Base-by-base conservation (phyloP, 345 rosid species). In the Erysimum cheiranthoides region DNA sequence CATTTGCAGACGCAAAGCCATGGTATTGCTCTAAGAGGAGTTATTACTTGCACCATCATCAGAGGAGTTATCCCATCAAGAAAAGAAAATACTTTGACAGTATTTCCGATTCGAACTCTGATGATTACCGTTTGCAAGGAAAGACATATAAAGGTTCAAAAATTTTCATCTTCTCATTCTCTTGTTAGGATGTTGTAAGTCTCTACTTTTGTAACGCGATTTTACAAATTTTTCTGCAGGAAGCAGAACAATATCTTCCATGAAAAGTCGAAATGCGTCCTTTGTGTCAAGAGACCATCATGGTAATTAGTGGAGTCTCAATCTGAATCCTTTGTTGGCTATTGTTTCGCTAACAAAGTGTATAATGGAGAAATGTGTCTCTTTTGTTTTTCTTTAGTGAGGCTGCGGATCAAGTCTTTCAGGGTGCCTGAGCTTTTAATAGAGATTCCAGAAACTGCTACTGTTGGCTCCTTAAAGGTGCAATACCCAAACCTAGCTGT, bases 391-490 rank as follows among this genome's bases (percentile, higher is more conserved):
- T 74, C 53, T 80, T 25, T 90, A 91, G 98, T 93, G 86, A 90
- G 87, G 78, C 88, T 94, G 74, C 85, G 90, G 83, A 94, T 94
- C 81, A 88, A 92, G 82, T 94, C 98, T 52, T 92, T 94, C 76
- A 82, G 84, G 61, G 96, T 94, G 66, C 98, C 98, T 3, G 97
- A 94, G 86, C 88, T 92, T 45, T 83, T 92, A 59, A 78, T 94
- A 59, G 95, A 92, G 86, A 73, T 92, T 79, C 92, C 98, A 38
- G 95, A 94, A 77, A 87, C 86, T 71, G 94, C 98, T 45, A 92
- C 97, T 67, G 74, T 92, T 79, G 98, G 95, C 56, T 92, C 93
- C 17, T 81, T 94, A 84, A 94, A 90, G 98, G 97, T 92, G 53
- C 61, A 62, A 53, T 73, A 54, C 9, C 36, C 34, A 42, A 25